These are phyloP conservation scores for Colletotrichum somersetense DNA, from an alignment of 2,329 filamentous ascomycete genomes.

Conservation along the genomic window DNA sequence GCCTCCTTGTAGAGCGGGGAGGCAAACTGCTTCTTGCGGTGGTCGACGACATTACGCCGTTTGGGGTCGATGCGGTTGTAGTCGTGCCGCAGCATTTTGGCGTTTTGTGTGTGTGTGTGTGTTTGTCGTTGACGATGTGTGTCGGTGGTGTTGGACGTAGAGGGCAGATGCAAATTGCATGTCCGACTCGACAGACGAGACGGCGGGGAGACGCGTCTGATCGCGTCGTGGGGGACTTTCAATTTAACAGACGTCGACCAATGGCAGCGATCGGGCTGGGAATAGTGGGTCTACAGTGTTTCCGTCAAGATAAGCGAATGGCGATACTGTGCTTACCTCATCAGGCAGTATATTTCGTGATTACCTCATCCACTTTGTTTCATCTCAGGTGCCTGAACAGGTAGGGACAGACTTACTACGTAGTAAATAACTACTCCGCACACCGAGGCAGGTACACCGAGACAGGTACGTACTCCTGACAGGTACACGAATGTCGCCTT, in stretches of 20 bases:
- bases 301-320: rapidly evolving
- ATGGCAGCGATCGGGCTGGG: background rate
- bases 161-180: slow-evolving; percentile 10
- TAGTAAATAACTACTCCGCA: too few species aligned
- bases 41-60: slow-evolving; percentile 79
- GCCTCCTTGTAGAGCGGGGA: slow-evolving; percentile 80
- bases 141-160: slow-evolving; percentile 9
- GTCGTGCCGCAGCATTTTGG: slow-evolving; percentile 63
- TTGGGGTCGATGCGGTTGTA: slow-evolving; percentile 74
- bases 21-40: slow-evolving; percentile 90
- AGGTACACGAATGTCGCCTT: background rate
- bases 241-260: slow-evolving; percentile 28
- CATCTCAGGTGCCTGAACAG: too few species aligned
- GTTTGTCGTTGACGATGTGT: background rate
- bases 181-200: background rate
- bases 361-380: too few species aligned
- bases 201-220: slow-evolving; percentile 32
- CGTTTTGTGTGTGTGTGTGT: background rate
- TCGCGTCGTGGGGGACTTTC: slow-evolving; percentile 34
- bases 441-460: too few species aligned
- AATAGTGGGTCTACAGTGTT: background rate
- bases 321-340: background rate
- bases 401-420: too few species aligned
- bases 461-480: too few species aligned
- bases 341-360: too few species aligned